phyloP scores from a whole-genome alignment of 176 grass and related monocot genomes.

The Oryza brachyantha region DNA sequence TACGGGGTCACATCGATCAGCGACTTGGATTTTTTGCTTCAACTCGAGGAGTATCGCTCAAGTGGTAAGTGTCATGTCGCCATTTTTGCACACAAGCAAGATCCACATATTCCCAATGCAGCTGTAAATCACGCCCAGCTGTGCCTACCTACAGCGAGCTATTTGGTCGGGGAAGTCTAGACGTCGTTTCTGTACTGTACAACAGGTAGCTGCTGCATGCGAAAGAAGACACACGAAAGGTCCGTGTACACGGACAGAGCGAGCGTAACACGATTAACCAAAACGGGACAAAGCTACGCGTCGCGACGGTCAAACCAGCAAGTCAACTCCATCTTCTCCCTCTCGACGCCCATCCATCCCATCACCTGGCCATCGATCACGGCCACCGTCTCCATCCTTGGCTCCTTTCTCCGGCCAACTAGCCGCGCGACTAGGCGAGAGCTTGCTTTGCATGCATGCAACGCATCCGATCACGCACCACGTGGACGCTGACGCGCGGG shows the following conservation, averaged over 20 bases:
- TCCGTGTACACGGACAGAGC: background rate
- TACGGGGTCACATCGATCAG: too few relatives aligned
- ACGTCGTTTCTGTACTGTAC: background rate
- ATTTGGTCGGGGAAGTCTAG: background rate
- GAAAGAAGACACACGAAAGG: background rate
- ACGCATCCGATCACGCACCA: conserved; percentile 15
- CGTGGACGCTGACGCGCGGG: conserved; percentile 31
- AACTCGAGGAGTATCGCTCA: background rate
- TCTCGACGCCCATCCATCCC: background rate
- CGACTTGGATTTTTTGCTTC: background rate
- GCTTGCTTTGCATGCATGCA: background rate
- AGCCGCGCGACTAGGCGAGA: too few relatives aligned
- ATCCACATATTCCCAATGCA: background rate
- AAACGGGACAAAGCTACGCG: background rate
- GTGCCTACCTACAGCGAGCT: background rate
- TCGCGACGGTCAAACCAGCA: background rate
- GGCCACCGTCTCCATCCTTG: background rate
- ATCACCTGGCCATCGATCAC: background rate
- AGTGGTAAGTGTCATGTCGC: conserved; percentile 28
- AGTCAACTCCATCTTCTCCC: conserved; percentile 6
- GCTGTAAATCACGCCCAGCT: conserved; percentile 2
- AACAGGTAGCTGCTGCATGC: background rate
- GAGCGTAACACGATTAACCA: background rate
- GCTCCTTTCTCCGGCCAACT: background rate
- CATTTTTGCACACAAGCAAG: conserved; percentile 32